Evolutionary conservation across 2,329 filamentous ascomycete species (phyloP).

Genomic region (Teratosphaeria epicoccoides): DNA sequence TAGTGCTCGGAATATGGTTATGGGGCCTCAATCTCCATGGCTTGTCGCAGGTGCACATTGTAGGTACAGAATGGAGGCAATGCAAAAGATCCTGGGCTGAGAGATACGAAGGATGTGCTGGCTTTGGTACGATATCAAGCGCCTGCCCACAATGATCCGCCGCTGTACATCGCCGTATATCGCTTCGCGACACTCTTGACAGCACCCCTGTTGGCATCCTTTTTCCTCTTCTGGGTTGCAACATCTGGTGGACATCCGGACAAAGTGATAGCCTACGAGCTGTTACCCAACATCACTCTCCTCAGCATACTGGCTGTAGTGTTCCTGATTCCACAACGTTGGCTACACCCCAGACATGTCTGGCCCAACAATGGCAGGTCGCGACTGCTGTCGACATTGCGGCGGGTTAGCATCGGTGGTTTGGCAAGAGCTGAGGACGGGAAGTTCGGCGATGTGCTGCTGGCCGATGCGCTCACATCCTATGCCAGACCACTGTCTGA

Average conservation of each 20-base stretch:
- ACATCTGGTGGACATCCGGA: slow-evolving; percentile 53
- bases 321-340: slow-evolving; percentile 48
- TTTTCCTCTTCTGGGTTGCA: slow-evolving; percentile 73
- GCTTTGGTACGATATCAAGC: slow-evolving; percentile 71
- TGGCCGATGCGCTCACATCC: slow-evolving; percentile 88
- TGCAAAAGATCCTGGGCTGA: neutral
- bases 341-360: slow-evolving; percentile 3
- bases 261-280: slow-evolving; percentile 67
- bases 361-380: slow-evolving; percentile 46
- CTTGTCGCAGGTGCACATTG: slow-evolving; percentile 66
- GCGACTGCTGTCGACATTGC: slow-evolving; percentile 64
- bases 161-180: slow-evolving; percentile 72
- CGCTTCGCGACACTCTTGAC: slow-evolving; percentile 71
- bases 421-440: slow-evolving; percentile 78
- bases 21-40: slow-evolving; percentile 91
- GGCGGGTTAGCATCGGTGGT: slow-evolving; percentile 71
- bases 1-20: slow-evolving; percentile 84
- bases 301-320: slow-evolving; percentile 61
- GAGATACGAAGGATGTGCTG: slow-evolving; percentile 50
- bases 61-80: neutral
- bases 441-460: slow-evolving; percentile 86
- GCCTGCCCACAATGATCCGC: slow-evolving; percentile 50
- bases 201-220: slow-evolving; percentile 57
- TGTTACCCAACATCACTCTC: slow-evolving; percentile 77
- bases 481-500: slow-evolving; percentile 90